A percentile compares a stretch with the other conserved stretches of the same genome.
Conservation (phyloP, 2,329 filamentous ascomycete species). For the Dactylellina leptospora region DNA sequence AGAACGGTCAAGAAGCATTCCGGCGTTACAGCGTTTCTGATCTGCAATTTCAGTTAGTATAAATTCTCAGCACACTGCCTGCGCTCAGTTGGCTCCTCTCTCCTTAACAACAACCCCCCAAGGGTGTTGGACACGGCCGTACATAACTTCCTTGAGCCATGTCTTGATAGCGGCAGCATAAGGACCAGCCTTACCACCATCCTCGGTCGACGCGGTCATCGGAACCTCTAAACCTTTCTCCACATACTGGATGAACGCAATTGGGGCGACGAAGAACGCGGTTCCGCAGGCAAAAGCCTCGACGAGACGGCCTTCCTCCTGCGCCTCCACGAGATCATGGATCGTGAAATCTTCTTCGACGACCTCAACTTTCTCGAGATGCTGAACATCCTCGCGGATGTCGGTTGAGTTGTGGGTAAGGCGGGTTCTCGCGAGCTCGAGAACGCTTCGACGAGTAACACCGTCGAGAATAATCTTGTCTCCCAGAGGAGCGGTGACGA, state of each 20-base stretch:
- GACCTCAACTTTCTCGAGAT: slow-evolving; percentile 69
- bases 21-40: too few species aligned
- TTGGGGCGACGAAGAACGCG: slow-evolving; percentile 78
- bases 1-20: too few species aligned
- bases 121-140: slow-evolving; percentile 72
- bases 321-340: slow-evolving; percentile 75
- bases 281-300: slow-evolving; percentile 90
- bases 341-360: slow-evolving; percentile 87
- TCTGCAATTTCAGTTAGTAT: too few species aligned
- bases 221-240: slow-evolving; percentile 71
- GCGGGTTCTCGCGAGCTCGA: slow-evolving; percentile 75
- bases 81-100: slow-evolving; percentile 57
- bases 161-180: slow-evolving; percentile 72
- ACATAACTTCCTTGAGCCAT: slow-evolving; percentile 78
- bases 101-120: slow-evolving; percentile 76
- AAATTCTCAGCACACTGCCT: not conserved
- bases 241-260: slow-evolving; percentile 74
- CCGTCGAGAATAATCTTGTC: slow-evolving; percentile 87
- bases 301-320: slow-evolving; percentile 76
- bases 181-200: slow-evolving; percentile 63
- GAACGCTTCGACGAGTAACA: slow-evolving; percentile 81
- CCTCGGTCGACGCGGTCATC: slow-evolving; percentile 64
- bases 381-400: slow-evolving; percentile 11
- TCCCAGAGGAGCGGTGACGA: slow-evolving; percentile 84
- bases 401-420: slow-evolving; percentile 63